phyloP scores from a whole-genome alignment of 148 eudicot genomes.

The Pouteria glomerata region DNA sequence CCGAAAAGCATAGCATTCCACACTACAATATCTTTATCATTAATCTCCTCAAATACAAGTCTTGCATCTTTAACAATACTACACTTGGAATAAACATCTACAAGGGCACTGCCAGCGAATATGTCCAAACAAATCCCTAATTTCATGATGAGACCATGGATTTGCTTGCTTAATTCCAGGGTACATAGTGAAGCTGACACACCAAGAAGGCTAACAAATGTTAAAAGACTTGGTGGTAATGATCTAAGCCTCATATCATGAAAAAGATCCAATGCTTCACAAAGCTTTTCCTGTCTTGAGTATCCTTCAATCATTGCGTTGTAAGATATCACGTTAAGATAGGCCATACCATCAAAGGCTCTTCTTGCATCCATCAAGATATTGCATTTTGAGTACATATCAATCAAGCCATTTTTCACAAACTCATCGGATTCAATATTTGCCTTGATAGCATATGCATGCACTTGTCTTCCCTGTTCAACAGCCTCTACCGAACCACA shows the following conservation, averaged over 20 bases:
- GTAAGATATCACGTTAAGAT: slow-evolving; percentile 40
- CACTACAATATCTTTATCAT: slow-evolving; percentile 53
- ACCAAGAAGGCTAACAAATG: slow-evolving; percentile 62
- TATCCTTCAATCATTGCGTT: slow-evolving; percentile 80
- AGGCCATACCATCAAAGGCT: slow-evolving; percentile 32
- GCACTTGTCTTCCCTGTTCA: slow-evolving; percentile 51
- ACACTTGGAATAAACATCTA: slow-evolving; percentile 68
- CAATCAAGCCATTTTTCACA: slow-evolving; percentile 64
- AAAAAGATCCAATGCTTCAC: slow-evolving; percentile 54
- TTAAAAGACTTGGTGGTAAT: slow-evolving; percentile 45
- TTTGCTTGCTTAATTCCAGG: slow-evolving; percentile 44
- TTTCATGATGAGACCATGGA: slow-evolving; percentile 46
- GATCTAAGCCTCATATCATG: slow-evolving; percentile 42
- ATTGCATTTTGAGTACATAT: slow-evolving; percentile 70
- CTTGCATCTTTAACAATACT: slow-evolving; percentile 47
- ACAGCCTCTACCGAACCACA: slow-evolving; percentile 62
- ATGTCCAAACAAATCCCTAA: slow-evolving; percentile 34
- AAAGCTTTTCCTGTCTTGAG: slow-evolving; percentile 42
- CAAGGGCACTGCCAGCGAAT: slow-evolving; percentile 56
- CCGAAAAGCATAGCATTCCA: slow-evolving; percentile 77
- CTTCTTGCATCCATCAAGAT: slow-evolving; percentile 51
- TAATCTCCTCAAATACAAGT: slow-evolving; percentile 49
- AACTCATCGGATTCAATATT: slow-evolving; percentile 57
- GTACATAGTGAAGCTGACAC: slow-evolving; percentile 43
- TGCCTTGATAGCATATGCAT: slow-evolving; percentile 45